Evolutionary conservation across 805 yeast genomes (phyloP), one percentile per base, ranked within the genome.

Genomic region (Yueomyces sp.): DNA sequence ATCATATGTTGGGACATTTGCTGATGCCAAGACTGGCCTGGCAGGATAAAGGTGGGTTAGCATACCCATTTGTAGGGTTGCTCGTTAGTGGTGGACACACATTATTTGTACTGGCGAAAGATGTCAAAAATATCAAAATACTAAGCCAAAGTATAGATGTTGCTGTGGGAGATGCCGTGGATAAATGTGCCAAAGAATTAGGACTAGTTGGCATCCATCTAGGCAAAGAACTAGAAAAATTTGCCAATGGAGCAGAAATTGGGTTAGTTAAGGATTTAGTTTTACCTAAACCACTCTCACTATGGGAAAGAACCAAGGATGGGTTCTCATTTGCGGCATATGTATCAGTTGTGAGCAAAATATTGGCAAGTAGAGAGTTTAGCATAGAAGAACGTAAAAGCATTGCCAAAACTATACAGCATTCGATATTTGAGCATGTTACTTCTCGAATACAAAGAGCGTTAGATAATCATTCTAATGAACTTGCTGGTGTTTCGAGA

Each of bases 1-100:
- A 92, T 59, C 98, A 92, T 55, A 90, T 92, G 98, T 67, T 90
- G 41, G 98, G 95, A 0, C 98, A 92, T 64, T 65, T 92, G 4
- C 60, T 92, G 30, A 69, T 85, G 0, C 78, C 87, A 2, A 59
- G 87, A 42, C 58, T 77, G 57, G 64, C 57, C 27, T 30, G 9
- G 9, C 19, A 19, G 19, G 54, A 62, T 42, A 66, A 66, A 41
- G 77, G 74, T 0, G 27, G 44, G 1, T 40, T 47, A 0, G 3
- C n/a, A 1, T 82, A 67, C 51, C 94, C 94, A 2, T 85, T 83
- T 50, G 52, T 85, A 12, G 83, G 88, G 52, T 65, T 92, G 28
- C 64, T 92, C 31, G 88, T 79, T 19, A 81, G 94, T 53, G 98
- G 98, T 0, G 98, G 98, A 0, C 98, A 92, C 56, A 88, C 97